Base-by-base conservation (phyloP, 2,329 filamentous ascomycete genomes). In the Trichoderma harzianum region DNA sequence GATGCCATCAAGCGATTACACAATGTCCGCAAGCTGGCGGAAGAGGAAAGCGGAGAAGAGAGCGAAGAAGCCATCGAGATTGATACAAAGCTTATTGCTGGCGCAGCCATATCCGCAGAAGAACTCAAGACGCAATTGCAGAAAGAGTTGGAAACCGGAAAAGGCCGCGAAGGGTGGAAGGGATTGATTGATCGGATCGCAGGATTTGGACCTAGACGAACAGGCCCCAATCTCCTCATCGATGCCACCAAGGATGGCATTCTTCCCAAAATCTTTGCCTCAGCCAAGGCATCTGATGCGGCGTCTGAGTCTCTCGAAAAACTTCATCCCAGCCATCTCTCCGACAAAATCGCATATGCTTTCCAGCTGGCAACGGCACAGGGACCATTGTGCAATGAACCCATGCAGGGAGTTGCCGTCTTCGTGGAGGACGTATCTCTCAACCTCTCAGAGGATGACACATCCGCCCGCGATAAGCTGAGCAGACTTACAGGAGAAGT, bases 321-420 rank as follows among this genome's bases (percentile, higher is more conserved):
- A 63, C 82, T 92, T 55, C 83, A 86, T 69, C 85, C 91, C 5
- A 86, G 86, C 63, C 92, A 96, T 77, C 91, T 98, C 75, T 90
- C 91, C 71, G 95, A 98, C 84, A 98, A 97, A 79, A 93, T 98
- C 74, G 86, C 90, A 10, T 95, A 99, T 80, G 95, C 93, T 62
- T 99, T 99, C 86, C 96, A 99, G 80, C 91, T 98, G 18, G 92
- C 94, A 51, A 97, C 92, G 1, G 89, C 90, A 26, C 94, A 97
- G 82, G 96, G 96, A 0, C 95, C 96, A 0, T 88, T 98, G 65
- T 98, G 96, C 82, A 89, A 93, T 77, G 96, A 99, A 80, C 95
- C 96, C 0, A 90, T 98, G 62, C 95, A 98, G 83, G 96, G 96
- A 64, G 88, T 98, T 28, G 96, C 95, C 53, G 93, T 98, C 62